Base-by-base conservation (phyloP, 2,329 filamentous ascomycete species). In the Stachybotrys chlorohalonatus region DNA sequence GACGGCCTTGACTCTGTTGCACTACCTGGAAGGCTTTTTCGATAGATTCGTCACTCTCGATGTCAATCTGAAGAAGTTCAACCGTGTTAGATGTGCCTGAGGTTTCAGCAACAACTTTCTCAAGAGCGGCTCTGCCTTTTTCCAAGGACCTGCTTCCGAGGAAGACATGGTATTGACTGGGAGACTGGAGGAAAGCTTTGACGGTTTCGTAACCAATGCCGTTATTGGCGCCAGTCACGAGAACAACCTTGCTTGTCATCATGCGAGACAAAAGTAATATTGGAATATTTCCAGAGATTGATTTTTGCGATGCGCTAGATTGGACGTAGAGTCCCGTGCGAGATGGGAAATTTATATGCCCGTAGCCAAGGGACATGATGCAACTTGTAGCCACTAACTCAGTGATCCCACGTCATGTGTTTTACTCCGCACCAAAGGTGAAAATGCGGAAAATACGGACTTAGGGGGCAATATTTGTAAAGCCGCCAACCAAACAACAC, bases 161-260 rank as follows among this genome's bases (percentile, higher is more conserved):
- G 30, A 85, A 62, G 54, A 87, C 73, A 8, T 76, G 71, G 64
- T 85, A 85, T 1, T 74, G 16, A 7, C 67, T 68, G 0, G 63
- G 36, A 0, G 82, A 81, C 11, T 68, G 58, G 49, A 74, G 69
- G 0, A 86, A 68, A 1, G 80, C 76, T 57, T 78, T 82, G 52
- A 84, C 75, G 7, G 72, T 75, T 59, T 86, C 77, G 42, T 75
- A 78, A 2, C 84, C 84, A 17, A 87, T 75, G 15, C 83, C 83
- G 0, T 77, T 83, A 60, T 84, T 85, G 56, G 73, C 82, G 39
- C 83, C 83, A 1, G 83, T 85, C 57, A 85, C 75, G 48, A 85
- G 65, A n/a, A 84, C 64, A 56, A 81, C 69, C 58, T 61, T 65
- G 52, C 58, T 47, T 13, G 58, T 48, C 63, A 64, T 66, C 24